Base-by-base conservation (phyloP, 169 alveolate species). In the Besnoitia besnoiti region DNA sequence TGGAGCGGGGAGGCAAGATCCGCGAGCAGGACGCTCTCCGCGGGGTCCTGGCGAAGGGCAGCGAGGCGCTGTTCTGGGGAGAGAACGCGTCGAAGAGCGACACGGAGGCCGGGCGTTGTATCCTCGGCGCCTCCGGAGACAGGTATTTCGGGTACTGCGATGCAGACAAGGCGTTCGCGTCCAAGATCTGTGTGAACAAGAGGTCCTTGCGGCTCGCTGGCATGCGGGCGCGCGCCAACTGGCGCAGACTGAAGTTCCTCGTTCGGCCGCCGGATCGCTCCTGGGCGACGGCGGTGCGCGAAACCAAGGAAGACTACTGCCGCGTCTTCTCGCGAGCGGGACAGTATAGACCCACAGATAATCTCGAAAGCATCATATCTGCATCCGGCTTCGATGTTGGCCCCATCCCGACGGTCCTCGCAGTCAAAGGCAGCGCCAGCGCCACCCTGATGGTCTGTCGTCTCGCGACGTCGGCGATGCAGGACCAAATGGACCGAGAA, bases 391-490 rank as follows among this genome's bases (percentile, higher is more conserved):
- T 8, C 39, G 79, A 62, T 12, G 19, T 62, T 8, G 79, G 79
- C 19, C 85, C 85, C 33, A n/a, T 76, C 5, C 85, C 85, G 12
- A 76, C 85, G 37, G 85, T 76, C 40, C 49, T 76, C 51, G 85
- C 85, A 10, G 24, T 76, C 55, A n/a, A 39, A 35, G 85, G 85
- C 33, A 12, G 49, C 10, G 49, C 50, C 7, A 16, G 85, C 85
- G 85, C 51, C 37, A 35, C 85, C 21, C 85, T 76, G 85, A 35
- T 40, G 46, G 16, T 76, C 5, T 76, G 85, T 76, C 85, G 85
- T 10, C 85, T 76, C 4, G 27, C 85, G 50, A 39, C 44, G 5
- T 12, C 44, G 30, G 85, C 46, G 33, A n/a, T 35, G 49, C 85
- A 76, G 50, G 51, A 35, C 30, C 27, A 16, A 27, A n/a, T 76